phyloP scores from a whole-genome alignment of 306 rosid genomes.

The Rosa multiflora region DNA sequence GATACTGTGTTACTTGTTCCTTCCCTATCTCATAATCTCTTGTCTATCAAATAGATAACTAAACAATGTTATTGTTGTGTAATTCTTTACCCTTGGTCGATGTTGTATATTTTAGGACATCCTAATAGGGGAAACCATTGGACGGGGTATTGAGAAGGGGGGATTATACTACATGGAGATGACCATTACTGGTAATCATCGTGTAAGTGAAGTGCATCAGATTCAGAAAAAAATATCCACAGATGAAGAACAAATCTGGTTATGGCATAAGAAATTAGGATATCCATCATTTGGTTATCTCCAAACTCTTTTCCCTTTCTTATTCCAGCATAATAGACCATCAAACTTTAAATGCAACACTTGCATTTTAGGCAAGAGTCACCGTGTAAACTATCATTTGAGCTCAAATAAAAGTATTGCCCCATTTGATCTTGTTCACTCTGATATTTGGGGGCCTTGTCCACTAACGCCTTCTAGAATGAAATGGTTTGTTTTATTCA shows the following conservation, averaged over 20 bases:
- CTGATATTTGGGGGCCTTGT: no score
- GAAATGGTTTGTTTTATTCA: no score
- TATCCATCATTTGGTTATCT: no score
- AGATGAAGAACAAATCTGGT: not conserved
- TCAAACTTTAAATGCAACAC: no score
- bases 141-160: not conserved
- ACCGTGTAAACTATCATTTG: no score
- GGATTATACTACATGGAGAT: not conserved
- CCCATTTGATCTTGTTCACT: no score
- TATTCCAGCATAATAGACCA: no score
- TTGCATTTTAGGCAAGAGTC: no score
- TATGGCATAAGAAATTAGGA: not conserved
- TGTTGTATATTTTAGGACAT: not conserved
- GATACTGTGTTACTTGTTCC: not conserved
- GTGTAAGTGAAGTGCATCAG: not conserved
- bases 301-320: no score
- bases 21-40: not conserved
- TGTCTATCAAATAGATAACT: not conserved
- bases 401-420: no score
- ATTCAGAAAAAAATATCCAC: not conserved
- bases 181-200: not conserved
- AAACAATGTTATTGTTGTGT: not conserved
- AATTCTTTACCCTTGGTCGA: not conserved
- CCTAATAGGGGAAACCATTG: not conserved
- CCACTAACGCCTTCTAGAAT: no score